These are phyloP conservation scores for Phellinidium pouzarii DNA, from an alignment of 1,284 basidiomycete genomes.

Conservation along the genomic window DNA sequence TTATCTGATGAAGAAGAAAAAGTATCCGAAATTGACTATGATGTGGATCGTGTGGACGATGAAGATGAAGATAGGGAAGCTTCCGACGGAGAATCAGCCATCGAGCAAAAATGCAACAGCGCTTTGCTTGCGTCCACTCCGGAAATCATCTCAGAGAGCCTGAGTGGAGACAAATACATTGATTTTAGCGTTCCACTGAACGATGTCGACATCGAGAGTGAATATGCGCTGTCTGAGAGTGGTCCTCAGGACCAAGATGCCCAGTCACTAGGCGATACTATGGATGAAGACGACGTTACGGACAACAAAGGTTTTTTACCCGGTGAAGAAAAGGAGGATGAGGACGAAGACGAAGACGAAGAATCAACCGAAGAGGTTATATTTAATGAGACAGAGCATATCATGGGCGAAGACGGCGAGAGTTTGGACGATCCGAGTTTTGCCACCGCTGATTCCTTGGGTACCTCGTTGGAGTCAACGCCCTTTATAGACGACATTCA, in stretches of 20 bases:
- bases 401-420: neutral
- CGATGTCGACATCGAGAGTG: neutral
- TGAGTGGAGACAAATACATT: neutral
- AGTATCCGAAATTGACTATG: slow-evolving; percentile 12
- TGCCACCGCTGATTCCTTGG: neutral
- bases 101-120: neutral
- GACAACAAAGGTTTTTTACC: too few relatives aligned
- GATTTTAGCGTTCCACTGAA: slow-evolving; percentile 7
- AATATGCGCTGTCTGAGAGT: neutral
- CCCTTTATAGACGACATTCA: neutral
- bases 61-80: neutral
- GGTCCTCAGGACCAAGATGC: neutral
- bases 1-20: slow-evolving; percentile 16
- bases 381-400: neutral
- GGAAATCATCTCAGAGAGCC: slow-evolving; percentile 14
- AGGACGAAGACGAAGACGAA: neutral
- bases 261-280: neutral
- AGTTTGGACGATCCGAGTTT: neutral
- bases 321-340: too few relatives aligned
- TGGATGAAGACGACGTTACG: neutral
- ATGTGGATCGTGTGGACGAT: slow-evolving; percentile 1
- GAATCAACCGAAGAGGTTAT: neutral
- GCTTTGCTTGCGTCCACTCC: neutral
- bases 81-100: neutral
- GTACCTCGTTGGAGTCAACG: neutral